Conservation (phyloP, 495 filamentous ascomycete species). For the Pyrenula massariospora region DNA sequence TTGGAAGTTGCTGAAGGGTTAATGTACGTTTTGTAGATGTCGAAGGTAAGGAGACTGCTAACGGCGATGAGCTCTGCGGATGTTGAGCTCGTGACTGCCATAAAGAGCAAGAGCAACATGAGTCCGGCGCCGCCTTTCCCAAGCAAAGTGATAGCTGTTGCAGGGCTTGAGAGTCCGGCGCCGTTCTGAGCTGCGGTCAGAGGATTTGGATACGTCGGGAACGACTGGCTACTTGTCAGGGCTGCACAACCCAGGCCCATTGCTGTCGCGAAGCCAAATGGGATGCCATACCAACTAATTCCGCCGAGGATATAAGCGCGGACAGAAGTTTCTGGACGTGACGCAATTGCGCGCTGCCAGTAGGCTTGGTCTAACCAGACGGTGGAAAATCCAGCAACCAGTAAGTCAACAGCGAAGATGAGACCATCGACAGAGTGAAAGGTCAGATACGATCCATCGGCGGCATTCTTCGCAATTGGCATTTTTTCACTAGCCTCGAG, state of each 20-base stretch:
- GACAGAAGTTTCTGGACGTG: constrained; percentile 28
- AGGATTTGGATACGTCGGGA: constrained; percentile 41
- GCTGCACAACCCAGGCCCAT: constrained; percentile 36
- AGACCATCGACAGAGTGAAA: constrained; percentile 34
- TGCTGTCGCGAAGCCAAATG: constrained; percentile 35
- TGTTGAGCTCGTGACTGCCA: constrained; percentile 38
- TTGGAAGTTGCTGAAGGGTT: constrained; percentile 28
- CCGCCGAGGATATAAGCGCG: constrained; percentile 38
- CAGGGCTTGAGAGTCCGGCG: constrained; percentile 33
- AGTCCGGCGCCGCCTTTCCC: constrained; percentile 35
- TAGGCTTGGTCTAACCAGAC: constrained; percentile 36
- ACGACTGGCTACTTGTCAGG: constrained; percentile 29
- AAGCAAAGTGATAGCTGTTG: constrained; percentile 32
- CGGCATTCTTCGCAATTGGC: constrained; percentile 32
- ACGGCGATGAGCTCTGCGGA: constrained; percentile 43
- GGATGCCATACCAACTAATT: constrained; percentile 38
- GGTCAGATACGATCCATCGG: constrained; percentile 38
- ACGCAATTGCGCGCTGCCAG: constrained; percentile 38
- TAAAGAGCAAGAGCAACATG: constrained; percentile 38
- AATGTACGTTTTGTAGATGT: constrained; percentile 43
- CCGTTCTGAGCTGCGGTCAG: constrained; percentile 28
- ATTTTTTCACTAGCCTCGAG: constrained; percentile 26
- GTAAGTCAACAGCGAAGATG: constrained; percentile 25
- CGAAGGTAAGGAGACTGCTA: constrained; percentile 41
- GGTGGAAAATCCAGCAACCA: constrained; percentile 21